Base-by-base conservation (phyloP, 2,329 filamentous ascomycete genomes). In the Exserohilum turcica region DNA sequence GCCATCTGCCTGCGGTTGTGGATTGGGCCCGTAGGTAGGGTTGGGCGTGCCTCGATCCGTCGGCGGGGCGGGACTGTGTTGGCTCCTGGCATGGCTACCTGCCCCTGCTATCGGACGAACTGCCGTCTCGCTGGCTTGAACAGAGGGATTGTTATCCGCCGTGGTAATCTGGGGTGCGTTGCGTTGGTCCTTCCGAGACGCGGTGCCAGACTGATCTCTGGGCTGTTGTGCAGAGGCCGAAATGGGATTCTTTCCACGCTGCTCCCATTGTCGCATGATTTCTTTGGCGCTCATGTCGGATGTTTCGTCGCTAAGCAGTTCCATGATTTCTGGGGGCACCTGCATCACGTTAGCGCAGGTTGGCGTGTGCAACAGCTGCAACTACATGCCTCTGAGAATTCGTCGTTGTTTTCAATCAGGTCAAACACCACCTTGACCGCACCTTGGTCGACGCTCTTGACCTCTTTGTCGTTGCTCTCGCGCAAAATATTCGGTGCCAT, bases 221-320 rank as follows among this genome's bases (percentile, higher is more conserved):
- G 61, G 73, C 4, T 67, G 68, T 5, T 59, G 29, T 65, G 77
- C 70, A 81, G 77, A 67, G 81, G 51, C 72, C 81, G 77, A 66
- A 82, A 77, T 75, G 86, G 84, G 75, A 79, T 77, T 77, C 84
- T 79, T 89, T 76, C 77, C 86, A 57, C 94, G 88, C 68, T 96
- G 91, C 43, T 92, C 92, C 75, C 95, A 97, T 51, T 91, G 86
- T 73, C 93, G 96, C 45, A 99, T 82, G 48, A 99, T 97, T 68
- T 99, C 94, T 75, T 99, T 99, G 5, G 92, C 96, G 1, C 93
- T 97, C 57, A 97, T 87, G 55, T 99, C 93, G 39, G 89, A 87
- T 59, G 84, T 87, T 67, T 87, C 91, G 73, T 99, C 93, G 70
- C 88, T 90, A 21, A 97, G 81, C 46, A 97, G 87, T 47, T 90